Base-by-base conservation (phyloP, 1,139 yeast species). In the Suhomyces anneliseae region DNA sequence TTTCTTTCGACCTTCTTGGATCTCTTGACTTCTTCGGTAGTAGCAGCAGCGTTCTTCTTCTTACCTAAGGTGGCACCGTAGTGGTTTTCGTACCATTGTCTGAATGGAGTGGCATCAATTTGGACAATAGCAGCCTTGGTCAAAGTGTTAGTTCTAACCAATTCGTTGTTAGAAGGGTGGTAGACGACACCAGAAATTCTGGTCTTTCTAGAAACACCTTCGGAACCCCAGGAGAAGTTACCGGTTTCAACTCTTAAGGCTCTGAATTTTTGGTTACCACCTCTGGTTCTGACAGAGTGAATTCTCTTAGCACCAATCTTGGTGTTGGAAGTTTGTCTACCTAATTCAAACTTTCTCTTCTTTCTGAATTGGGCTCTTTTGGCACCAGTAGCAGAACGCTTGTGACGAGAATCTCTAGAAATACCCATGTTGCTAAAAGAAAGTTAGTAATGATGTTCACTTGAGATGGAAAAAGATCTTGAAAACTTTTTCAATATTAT, bases 321-420 rank as follows among this genome's bases (percentile, higher is more conserved):
- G 82, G 99, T 93, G 93, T 88, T 90, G 73, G 99, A 96, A 69
- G 97, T 85, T 84, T 93, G 99, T 83, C 99, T 95, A 70, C 99
- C 99, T 79, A 89, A 87, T 82, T 95, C 99, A 75, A 93, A 95
- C 96, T 93, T 93, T 86, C 99, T 86, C 97, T 93, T 93, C 93
- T 93, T 93, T 89, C 99, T 92, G 95, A 86, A 90, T 81, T 90
- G 96, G 79, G 99, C 98, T 82, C 98, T 92, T 82, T 90, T 92
- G 77, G 99, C 99, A 87, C 99, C 99, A 75, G 99, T 92, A 79
- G 96, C 97, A 70, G 97, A 82, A 82, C 99, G 95, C 89, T 93
- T 93, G 90, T 93, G 99, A 84, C 97, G 97, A 79, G 99, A 92
- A 85, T 93, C 99, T 87, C 99, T 95, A 81, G 98, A 92, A 88